Base-by-base conservation (phyloP, 306 rosid genomes). In the Trifolium subterraneum region DNA sequence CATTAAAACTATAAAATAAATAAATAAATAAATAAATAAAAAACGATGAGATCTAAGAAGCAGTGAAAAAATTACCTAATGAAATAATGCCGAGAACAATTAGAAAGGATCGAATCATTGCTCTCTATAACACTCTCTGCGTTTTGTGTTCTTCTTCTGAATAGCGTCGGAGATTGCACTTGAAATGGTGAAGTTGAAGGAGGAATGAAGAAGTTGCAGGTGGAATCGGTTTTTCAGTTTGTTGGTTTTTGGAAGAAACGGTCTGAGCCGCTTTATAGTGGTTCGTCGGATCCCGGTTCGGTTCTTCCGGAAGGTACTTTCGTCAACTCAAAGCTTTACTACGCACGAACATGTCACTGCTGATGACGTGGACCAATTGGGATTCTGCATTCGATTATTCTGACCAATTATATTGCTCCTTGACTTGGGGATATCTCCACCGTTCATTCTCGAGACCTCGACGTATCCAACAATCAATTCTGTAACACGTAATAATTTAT, bases 281-380 rank as follows among this genome's bases (percentile, higher is more conserved):
- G 4, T 20, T 31, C 55, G 27, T 15, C 13, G 70, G 31, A 9
- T 12, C 71, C 52, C 1, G 38, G 13, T 64, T 83, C 76, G 80
- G 69, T 41, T 75, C 68, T 50, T 48, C 29, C 47, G n/a, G 36
- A 62, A 69, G 19, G 60, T 75, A 18, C 35, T 6, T 56, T 56
- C 35, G 63, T 56, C 9, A 0, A 56, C 35, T 23, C 16, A 56
- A 29, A 29, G 42, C 20, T 60, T 60, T 31, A 7, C 50, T 70
- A 64, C 78, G 68, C 70, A 78, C 33, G 84, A 84, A 76, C 88
- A 83, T 85, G 98, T 93, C 98, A 93, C 61, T 4, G 0, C 0
- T 8, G 78, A 29, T 88, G 90, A 93, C 86, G 87, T 93, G 98
- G 92, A 78, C 98, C 98, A 93, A 93, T 91, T 20, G 62, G 0